phyloP scores from a whole-genome alignment of 495 filamentous ascomycete genomes.

The Physcia stellaris region DNA sequence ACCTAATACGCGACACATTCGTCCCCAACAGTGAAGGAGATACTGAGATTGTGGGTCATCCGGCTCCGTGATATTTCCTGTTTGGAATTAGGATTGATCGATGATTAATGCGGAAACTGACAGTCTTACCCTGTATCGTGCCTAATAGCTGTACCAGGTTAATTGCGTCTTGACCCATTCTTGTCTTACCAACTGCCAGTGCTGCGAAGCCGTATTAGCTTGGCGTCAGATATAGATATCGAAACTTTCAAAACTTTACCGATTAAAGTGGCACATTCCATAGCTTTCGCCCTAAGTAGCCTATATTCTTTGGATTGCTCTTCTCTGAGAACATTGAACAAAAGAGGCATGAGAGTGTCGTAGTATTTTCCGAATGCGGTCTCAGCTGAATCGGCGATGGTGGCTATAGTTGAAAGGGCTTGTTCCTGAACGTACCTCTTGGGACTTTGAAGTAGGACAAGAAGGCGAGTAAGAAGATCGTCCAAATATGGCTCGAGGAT shows the following conservation, averaged over 20 bases:
- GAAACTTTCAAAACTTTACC: conserved; percentile 6
- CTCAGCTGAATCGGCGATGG: conserved; percentile 95
- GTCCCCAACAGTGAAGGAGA: conserved; percentile 96
- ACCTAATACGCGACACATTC: conserved; percentile 92
- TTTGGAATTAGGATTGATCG: background rate
- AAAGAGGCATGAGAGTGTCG: conserved; percentile 81
- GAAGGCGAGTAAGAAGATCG: conserved; percentile 65
- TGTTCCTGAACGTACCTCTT: conserved; percentile 98
- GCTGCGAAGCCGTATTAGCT: no score
- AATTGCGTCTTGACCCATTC: conserved; percentile 76
- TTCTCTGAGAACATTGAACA: conserved; percentile 76
- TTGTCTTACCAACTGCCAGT: conserved; percentile 84
- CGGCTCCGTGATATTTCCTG: conserved; percentile 66
- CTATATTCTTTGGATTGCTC: conserved; percentile 88
- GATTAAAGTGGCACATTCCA: conserved; percentile 98
- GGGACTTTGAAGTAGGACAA: conserved; percentile 70
- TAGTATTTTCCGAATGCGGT: conserved; percentile 94
- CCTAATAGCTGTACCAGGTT: conserved; percentile 75
- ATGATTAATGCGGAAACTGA: background rate
- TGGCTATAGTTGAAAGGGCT: conserved; percentile 94
- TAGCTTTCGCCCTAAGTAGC: conserved; percentile 87
- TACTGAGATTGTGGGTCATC: conserved; percentile 97
- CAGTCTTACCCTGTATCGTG: conserved; percentile 51
- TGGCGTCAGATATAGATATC: no score
- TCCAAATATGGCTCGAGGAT: conserved; percentile 91